Evolutionary conservation across 257 asterid species (phyloP), one percentile per base, ranked within the genome.

Genomic region (Nicotiana noctiflora): DNA sequence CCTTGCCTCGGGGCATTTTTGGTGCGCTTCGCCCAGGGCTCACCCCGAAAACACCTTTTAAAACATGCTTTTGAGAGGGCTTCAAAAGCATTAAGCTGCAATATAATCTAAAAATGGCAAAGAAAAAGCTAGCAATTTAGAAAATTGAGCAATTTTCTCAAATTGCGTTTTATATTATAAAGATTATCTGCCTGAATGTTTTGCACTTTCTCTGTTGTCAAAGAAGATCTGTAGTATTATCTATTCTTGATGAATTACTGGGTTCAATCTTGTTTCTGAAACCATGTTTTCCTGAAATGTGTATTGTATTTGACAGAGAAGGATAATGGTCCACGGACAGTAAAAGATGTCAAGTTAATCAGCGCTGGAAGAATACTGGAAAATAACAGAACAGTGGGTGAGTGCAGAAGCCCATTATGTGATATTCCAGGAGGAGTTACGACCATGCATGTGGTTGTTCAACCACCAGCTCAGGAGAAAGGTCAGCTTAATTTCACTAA

Each of bases 371-470:
- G 97, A 88, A 88, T 94, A 89, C 84, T 94, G 84, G 98, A 94
- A 88, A 93, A 92, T 86, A 90, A 75, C 83, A 87, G 77, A 89
- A 94, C 96, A 13, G 92, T 94, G 59, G 97, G 89, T 49, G 97
- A 94, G 70, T 93, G 96, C 77, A 84, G 87, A 87, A 93, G 92
- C 86, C 94, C 95, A 4, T 84, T 93, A 59, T 91, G 93, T 83
- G 97, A 90, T 79, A 78, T 88, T 78, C 97, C 98, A 0, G 98
- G 93, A 75, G 98, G 92, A 60, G 91, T 87, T 83, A 91, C 91
- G 17, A 94, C 97, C 85, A 94, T 94, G 97, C 97, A 93, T 82
- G 97, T 93, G 6, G 94, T 94, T 34, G 90, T 94, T 83, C 95
- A 91, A 79, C 96, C 91, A 55, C 97, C 91, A 46, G 87, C 88